Evolutionary conservation across 306 rosid genomes (phyloP).

Genomic region (Cucumis sativus): Cucumber_9930_V3 NC_026658.2:2827001-2827500

Average conservation of each 20-base stretch:
- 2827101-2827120: slow-evolving; percentile 58
- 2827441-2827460: slow-evolving; percentile 41
- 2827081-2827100: slow-evolving; percentile 32
- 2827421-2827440: slow-evolving; percentile 42
- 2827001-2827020: too few species aligned
- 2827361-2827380: slow-evolving; percentile 45
- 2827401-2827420: slow-evolving; percentile 51
- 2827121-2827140: slow-evolving; percentile 41
- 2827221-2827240: slow-evolving; percentile 50
- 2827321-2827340: slow-evolving; percentile 50
- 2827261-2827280: slow-evolving; percentile 37
- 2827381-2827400: slow-evolving; percentile 24
- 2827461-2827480: slow-evolving; percentile 48
- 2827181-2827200: slow-evolving; percentile 43
- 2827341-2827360: slow-evolving; percentile 39
- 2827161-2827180: slow-evolving; percentile 26
- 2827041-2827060: slow-evolving; percentile 53
- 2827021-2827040: background rate
- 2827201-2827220: slow-evolving; percentile 59
- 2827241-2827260: slow-evolving; percentile 51
- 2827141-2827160: slow-evolving; percentile 58
- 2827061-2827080: slow-evolving; percentile 65
- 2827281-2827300: slow-evolving; percentile 25
- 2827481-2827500: slow-evolving; percentile 14
- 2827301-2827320: slow-evolving; percentile 48